A percentile compares a stretch with the other conserved stretches of the same genome.
These are phyloP conservation scores for Lactarius quietus DNA, from an alignment of 768 basidiomycete genomes.

Conservation along the genomic window DNA sequence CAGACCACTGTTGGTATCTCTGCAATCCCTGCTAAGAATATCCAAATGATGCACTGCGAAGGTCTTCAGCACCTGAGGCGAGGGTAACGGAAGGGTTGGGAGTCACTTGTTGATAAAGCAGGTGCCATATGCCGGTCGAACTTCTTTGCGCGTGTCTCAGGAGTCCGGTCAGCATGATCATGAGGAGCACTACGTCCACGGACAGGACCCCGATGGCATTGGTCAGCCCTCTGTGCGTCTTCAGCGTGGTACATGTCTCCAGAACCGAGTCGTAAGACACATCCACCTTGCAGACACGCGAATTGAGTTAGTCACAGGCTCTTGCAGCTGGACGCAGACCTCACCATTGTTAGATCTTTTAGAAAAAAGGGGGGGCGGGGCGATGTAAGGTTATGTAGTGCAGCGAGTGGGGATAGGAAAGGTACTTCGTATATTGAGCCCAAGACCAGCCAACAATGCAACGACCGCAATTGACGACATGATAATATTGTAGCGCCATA, in stretches of 20 bases:
- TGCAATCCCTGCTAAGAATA: neutral
- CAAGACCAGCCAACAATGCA: neutral
- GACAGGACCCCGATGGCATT: neutral
- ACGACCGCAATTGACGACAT: neutral
- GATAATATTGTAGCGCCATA: neutral
- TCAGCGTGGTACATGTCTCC: neutral
- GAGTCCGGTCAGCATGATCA: neutral
- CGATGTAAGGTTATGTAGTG: neutral
- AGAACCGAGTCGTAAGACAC: neutral
- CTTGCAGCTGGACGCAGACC: neutral
- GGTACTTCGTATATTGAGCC: neutral
- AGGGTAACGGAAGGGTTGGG: neutral
- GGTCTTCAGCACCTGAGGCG: neutral
- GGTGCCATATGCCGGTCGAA: conserved; percentile 5
- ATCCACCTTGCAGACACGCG: neutral
- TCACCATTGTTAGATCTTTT: neutral
- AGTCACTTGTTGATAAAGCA: conserved; percentile 20
- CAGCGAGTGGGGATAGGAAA: neutral
- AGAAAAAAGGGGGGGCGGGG: neutral
- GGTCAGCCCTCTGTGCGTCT: neutral
- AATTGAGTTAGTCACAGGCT: neutral
- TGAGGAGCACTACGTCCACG: neutral
- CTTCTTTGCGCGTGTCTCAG: neutral
- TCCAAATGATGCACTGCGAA: conserved; percentile 7
- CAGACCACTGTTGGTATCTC: conserved; percentile 4